Evolutionary conservation across 2,329 filamentous ascomycete genomes (phyloP).

Genomic region (Fonsecaea multimorphosa): DNA sequence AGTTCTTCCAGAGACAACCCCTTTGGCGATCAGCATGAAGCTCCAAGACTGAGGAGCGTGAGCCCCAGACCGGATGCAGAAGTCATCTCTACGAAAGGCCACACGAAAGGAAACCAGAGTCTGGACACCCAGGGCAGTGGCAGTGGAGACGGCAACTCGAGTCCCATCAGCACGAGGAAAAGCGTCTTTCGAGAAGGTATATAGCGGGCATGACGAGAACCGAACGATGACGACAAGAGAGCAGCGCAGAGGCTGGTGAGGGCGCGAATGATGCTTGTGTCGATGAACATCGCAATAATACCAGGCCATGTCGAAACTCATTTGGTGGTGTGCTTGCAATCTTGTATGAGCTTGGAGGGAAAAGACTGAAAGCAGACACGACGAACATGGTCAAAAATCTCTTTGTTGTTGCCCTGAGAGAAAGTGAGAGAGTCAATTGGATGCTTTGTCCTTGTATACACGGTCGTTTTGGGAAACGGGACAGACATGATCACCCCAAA

Average conservation of each 20-base stretch:
- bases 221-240: neutral
- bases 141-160: slow-evolving; percentile 35
- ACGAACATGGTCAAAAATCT: neutral
- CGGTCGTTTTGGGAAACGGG: neutral
- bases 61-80: slow-evolving; percentile 75
- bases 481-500: neutral
- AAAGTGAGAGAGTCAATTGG: neutral
- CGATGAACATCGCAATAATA: neutral
- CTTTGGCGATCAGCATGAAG: slow-evolving; percentile 72
- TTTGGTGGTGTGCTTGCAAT: neutral
- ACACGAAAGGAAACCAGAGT: slow-evolving; percentile 49
- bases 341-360: neutral
- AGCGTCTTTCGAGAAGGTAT: slow-evolving; percentile 39
- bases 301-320: neutral
- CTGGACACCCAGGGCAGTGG: slow-evolving; percentile 42
- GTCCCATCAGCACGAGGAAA: slow-evolving; percentile 39
- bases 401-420: neutral
- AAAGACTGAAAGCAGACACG: neutral
- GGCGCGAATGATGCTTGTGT: neutral
- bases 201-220: neutral
- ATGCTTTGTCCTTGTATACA: neutral
- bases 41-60: slow-evolving; percentile 67
- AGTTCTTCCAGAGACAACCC: slow-evolving; percentile 59
- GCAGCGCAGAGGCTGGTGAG: neutral
- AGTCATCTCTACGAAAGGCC: slow-evolving; percentile 31